phyloP scores from a whole-genome alignment of 768 basidiomycete species.

The Termitomyces titanicus region DNA sequence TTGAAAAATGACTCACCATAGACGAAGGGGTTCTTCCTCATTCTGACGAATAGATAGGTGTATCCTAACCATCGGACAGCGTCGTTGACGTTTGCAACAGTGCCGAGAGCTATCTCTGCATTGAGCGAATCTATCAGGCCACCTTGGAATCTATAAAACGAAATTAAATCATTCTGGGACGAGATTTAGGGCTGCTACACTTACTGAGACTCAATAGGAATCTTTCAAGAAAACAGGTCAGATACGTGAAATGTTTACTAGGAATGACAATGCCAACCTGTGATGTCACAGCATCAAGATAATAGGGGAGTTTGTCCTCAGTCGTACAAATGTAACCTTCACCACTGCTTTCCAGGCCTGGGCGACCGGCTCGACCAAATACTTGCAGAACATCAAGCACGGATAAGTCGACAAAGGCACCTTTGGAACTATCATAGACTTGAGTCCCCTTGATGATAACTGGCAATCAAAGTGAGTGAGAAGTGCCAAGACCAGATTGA shows the following conservation, averaged over 20 bases:
- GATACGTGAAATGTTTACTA: not conserved
- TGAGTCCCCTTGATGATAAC: constrained; percentile 98
- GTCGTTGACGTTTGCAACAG: constrained; percentile 82
- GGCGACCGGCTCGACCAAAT: constrained; percentile 93
- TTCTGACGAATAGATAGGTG: constrained; percentile 93
- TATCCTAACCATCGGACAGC: constrained; percentile 95
- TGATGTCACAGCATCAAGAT: constrained; percentile 82
- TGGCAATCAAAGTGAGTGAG: constrained; percentile 22
- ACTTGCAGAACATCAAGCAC: constrained; percentile 96
- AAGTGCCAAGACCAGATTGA: constrained; percentile 8
- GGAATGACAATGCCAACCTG: constrained; percentile 49
- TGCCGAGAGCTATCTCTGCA: constrained; percentile 92
- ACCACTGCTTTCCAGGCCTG: constrained; percentile 85
- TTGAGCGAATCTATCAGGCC: constrained; percentile 92
- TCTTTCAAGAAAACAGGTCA: constrained; percentile 37
- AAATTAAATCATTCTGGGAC: constrained; percentile 3
- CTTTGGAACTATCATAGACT: constrained; percentile 88
- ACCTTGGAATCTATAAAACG: constrained; percentile 55
- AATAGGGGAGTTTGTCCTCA: constrained; percentile 88
- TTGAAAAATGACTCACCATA: constrained; percentile 54
- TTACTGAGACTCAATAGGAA: constrained; percentile 95
- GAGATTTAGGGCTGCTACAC: constrained; percentile 18
- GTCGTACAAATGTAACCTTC: constrained; percentile 97
- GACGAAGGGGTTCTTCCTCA: constrained; percentile 85
- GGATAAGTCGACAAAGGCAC: constrained; percentile 88